Evolutionary conservation across 1,284 basidiomycete species (phyloP).

Genomic region (Paramarasmius palmivorus): DNA sequence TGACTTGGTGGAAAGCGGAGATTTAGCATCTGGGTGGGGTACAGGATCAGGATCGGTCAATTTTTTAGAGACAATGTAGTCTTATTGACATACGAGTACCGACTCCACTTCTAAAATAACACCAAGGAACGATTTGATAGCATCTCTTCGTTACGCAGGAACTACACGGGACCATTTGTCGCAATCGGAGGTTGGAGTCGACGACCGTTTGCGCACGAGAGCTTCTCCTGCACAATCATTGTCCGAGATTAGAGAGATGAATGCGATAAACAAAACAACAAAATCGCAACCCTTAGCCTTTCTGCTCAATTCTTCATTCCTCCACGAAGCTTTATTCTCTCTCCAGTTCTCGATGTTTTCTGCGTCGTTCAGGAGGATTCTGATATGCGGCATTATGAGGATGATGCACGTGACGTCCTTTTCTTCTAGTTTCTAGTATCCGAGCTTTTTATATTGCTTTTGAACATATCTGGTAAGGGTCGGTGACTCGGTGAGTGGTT

Average conservation of each 20-base stretch:
- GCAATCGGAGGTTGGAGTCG: conserved; percentile 47
- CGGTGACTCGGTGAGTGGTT: too few species aligned
- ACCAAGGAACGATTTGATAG: conserved; percentile 15
- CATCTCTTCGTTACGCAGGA: conserved; percentile 32
- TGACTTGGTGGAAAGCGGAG: conserved; percentile 46
- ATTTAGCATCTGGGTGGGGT: conserved; percentile 30
- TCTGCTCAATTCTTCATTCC: conserved; percentile 3
- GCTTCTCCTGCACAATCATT: conserved; percentile 36
- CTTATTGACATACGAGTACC: conserved; percentile 11
- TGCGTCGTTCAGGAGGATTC: background rate
- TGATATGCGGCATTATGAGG: background rate
- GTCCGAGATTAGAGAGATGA: too few species aligned
- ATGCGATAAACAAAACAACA: too few species aligned
- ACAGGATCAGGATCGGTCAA: too few species aligned
- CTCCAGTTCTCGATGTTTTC: background rate
- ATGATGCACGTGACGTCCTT: too few species aligned
- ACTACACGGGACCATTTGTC: conserved; percentile 49
- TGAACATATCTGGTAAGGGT: too few species aligned
- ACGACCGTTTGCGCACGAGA: conserved; percentile 51
- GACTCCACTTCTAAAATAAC: conserved; percentile 24
- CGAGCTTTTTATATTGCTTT: too few species aligned
- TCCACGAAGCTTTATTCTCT: background rate
- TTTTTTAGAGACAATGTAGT: too few species aligned
- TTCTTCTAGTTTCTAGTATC: too few species aligned
- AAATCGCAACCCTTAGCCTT: background rate